Conservation (phyloP, 2,329 filamentous ascomycete genomes). For the Aspergillus floridensis region DNA sequence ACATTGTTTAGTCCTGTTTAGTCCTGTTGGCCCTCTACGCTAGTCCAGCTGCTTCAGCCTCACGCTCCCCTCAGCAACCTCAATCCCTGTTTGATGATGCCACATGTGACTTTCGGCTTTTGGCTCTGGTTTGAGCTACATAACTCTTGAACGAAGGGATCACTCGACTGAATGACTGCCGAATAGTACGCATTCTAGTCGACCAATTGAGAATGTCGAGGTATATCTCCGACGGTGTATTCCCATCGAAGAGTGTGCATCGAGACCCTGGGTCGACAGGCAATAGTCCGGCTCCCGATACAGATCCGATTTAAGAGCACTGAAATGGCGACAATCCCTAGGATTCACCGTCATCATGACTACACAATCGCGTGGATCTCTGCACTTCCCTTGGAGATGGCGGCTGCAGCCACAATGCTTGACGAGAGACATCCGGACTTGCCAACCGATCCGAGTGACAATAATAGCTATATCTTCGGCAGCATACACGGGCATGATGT, state of each 20-base stretch:
- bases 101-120: too few relatives aligned
- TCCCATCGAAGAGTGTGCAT: neutral
- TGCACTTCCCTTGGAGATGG: constrained; percentile 13
- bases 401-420: constrained; percentile 7
- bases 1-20: neutral
- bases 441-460: neutral
- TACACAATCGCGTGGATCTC: constrained; percentile 18
- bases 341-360: neutral
- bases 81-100: too few relatives aligned
- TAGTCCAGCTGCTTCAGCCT: neutral
- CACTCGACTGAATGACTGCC: too few relatives aligned
- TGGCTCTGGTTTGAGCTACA: too few relatives aligned
- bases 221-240: too few relatives aligned
- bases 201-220: neutral
- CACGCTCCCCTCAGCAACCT: neutral
- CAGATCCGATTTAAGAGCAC: neutral
- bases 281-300: neutral
- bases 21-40: neutral
- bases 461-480: constrained; percentile 7
- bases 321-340: neutral
- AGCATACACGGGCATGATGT: constrained; percentile 4
- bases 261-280: neutral
- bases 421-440: constrained; percentile 5
- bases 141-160: too few relatives aligned
- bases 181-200: neutral